A percentile compares a stretch with the other conserved stretches of the same genome.
Conservation (phyloP, 495 filamentous ascomycete species). For the Penicillium steckii region DNA sequence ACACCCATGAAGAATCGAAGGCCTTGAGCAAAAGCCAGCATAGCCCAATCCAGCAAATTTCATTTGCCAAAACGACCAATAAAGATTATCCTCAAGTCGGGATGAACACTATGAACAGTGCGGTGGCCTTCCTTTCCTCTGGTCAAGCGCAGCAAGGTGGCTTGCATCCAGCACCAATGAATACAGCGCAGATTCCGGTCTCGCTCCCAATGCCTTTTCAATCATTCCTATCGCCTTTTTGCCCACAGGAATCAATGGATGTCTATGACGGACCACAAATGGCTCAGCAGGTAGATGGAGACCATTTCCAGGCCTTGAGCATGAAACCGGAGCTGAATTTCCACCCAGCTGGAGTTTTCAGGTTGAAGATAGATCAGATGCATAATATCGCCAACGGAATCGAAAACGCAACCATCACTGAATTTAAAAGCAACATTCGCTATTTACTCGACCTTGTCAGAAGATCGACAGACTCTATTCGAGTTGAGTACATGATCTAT, state of each 20-base stretch:
- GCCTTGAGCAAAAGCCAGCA: neutral
- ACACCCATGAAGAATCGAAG: neutral
- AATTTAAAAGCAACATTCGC: neutral
- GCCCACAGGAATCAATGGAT: neutral
- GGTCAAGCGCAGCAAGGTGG: neutral
- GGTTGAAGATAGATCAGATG: neutral
- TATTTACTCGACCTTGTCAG: neutral
- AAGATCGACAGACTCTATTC: neutral
- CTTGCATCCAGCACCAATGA: neutral
- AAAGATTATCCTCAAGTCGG: neutral
- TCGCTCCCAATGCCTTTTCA: neutral
- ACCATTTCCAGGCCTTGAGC: neutral
- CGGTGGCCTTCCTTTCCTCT: neutral
- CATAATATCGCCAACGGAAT: neutral
- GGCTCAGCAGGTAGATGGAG: neutral
- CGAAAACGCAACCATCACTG: slow-evolving; percentile 24
- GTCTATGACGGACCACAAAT: neutral
- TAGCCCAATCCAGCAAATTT: neutral
- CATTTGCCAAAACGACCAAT: neutral
- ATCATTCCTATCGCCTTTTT: neutral
- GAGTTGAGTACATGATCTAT: neutral
- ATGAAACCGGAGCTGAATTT: neutral
- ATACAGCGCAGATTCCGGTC: neutral
- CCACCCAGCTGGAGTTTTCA: neutral
- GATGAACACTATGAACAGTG: neutral